phyloP scores from a whole-genome alignment of 2,329 filamentous ascomycete species.

The Fusarium pseudograminearum region DNA sequence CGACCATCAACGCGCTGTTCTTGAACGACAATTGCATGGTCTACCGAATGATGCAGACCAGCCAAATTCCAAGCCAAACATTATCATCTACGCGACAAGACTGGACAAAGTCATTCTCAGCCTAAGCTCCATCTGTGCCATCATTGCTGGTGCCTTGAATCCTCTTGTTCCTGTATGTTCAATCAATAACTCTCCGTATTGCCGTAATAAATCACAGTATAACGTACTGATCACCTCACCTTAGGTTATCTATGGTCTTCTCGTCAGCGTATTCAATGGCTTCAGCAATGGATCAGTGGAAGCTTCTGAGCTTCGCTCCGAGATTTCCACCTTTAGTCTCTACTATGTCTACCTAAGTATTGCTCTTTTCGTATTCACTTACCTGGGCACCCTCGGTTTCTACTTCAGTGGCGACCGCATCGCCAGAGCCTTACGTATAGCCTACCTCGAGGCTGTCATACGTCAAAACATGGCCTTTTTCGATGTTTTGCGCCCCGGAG shows the following conservation, averaged over 20 bases:
- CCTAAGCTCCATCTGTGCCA: slow-evolving; percentile 1
- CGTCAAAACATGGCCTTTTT: slow-evolving; percentile 64
- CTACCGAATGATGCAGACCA: neutral
- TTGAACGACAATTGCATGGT: slow-evolving; percentile 2
- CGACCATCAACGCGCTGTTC: neutral
- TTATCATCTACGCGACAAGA: neutral
- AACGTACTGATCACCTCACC: neutral
- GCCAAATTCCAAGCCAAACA: neutral
- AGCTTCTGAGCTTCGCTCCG: neutral
- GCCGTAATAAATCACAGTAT: neutral
- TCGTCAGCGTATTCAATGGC: slow-evolving; percentile 1
- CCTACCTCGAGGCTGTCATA: slow-evolving; percentile 60
- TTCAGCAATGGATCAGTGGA: neutral
- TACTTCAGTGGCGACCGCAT: slow-evolving; percentile 60
- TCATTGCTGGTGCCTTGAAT: slow-evolving; percentile 6
- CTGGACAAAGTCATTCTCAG: slow-evolving; percentile 1
- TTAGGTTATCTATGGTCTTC: slow-evolving; percentile 1
- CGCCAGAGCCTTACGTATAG: slow-evolving; percentile 55
- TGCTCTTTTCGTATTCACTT: slow-evolving; percentile 77
- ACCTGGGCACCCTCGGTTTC: slow-evolving; percentile 82
- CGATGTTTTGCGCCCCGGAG: slow-evolving; percentile 56
- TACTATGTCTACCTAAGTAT: slow-evolving; percentile 76
- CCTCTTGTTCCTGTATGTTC: slow-evolving; percentile 6
- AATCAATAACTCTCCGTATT: neutral
- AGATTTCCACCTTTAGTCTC: slow-evolving; percentile 9